A percentile compares a stretch with the other conserved stretches of the same genome.
Conservation (phyloP, 495 filamentous ascomycete species). For the Daldinia grandis region DNA sequence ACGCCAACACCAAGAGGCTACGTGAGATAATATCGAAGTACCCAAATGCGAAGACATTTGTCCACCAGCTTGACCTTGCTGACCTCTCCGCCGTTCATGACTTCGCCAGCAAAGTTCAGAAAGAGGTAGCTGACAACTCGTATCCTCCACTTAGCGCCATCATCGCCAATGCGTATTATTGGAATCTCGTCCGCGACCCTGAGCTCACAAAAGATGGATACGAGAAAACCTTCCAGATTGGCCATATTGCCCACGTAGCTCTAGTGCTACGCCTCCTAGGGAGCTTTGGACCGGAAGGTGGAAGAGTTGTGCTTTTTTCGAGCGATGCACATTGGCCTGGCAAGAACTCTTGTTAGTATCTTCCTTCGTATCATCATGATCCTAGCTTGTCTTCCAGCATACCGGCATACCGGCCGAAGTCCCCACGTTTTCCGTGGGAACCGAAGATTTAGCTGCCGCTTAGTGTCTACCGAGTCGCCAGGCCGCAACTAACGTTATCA, state of each 20-base stretch:
- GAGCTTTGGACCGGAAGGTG: conserved; percentile 48
- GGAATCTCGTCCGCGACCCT: conserved; percentile 47
- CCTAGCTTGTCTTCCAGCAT: conserved; percentile 12
- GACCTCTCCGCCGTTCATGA: conserved; percentile 45
- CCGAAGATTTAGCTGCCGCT: background rate
- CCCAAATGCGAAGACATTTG: conserved; percentile 39
- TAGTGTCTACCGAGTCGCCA: background rate
- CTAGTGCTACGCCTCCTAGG: conserved; percentile 53
- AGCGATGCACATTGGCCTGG: conserved; percentile 51
- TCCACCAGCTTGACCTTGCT: conserved; percentile 52
- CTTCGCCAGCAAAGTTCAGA: conserved; percentile 41
- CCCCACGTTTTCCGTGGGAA: background rate
- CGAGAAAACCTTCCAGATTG: conserved; percentile 56
- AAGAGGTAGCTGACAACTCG: conserved; percentile 41
- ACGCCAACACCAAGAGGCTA: conserved; percentile 54
- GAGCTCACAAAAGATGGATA: conserved; percentile 52
- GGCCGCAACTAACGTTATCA: background rate
- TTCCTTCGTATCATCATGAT: background rate
- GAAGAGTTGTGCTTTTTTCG: conserved; percentile 51
- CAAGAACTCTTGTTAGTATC: conserved; percentile 33
- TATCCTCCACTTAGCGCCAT: conserved; percentile 49
- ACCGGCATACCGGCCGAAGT: background rate
- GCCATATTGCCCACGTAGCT: conserved; percentile 53
- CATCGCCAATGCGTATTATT: conserved; percentile 56
- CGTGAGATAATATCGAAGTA: conserved; percentile 44